Evolutionary conservation across 257 asterid genomes (phyloP), one percentile per base, ranked within the genome.

Genomic region (Echium plantagineum): DNA sequence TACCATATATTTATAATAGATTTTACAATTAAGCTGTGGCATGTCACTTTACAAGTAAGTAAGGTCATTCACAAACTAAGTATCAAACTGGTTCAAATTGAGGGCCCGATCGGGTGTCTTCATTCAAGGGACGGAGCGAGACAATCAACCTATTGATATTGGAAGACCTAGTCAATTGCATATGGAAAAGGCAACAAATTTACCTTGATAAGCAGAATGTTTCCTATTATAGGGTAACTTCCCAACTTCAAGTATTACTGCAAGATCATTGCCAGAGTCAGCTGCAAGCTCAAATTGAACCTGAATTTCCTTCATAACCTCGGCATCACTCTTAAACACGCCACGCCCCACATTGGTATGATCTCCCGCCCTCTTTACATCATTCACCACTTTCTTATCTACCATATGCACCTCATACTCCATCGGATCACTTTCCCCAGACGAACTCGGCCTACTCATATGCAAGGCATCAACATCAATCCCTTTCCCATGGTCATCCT

Each of bases 371-470:
- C 75, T 76, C 59, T 77, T 83, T 48, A 71, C 82, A 9, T 73
- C 72, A 66, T 72, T 83, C 61, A 87, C 94, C 58, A 90, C 94
- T 74, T 87, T 87, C 71, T 91, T 91, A 61, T 87, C 98, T 77
- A 87, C 93, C 83, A 91, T 61, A 62, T 71, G 96, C 66, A 91
- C 96, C 72, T 83, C 94, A 71, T 82, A 91, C 80, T 91, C 96
- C 59, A 79, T 80, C 2, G 89, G 84, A 66, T 77, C 94, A 64
- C 72, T 69, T 76, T 90, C 95, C 71, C 35, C 66, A 15, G 78
- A 80, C 1, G 52, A 78, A 28, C 74, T 82, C 15, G 83, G 81
- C 72, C 88, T 72, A 13, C 74, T 68, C 52, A 71, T 74, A 63
- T 84, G 76, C 71, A 81, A 64, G 26, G 77, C 69, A 66, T 86